These are phyloP conservation scores for Endothia cerciana DNA, from an alignment of 2,329 filamentous ascomycete genomes.

Conservation along the genomic window DNA sequence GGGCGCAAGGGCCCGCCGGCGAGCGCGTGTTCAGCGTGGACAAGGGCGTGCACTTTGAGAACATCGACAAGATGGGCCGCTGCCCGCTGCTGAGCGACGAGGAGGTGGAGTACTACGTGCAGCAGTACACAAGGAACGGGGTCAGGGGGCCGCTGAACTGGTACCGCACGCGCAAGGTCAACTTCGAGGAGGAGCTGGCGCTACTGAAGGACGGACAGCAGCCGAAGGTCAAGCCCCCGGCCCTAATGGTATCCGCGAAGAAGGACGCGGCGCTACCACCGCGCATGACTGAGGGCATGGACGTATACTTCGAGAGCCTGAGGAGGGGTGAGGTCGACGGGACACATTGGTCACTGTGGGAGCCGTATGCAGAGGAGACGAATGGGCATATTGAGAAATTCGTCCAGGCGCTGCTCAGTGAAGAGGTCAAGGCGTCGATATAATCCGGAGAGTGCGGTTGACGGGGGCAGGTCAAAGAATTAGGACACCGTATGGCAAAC, in stretches of 20 bases:
- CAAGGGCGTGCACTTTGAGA: conserved; percentile 67
- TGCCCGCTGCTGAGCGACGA: conserved; percentile 66
- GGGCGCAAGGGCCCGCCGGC: conserved; percentile 61
- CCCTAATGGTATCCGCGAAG: conserved; percentile 75
- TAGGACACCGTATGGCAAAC: not conserved
- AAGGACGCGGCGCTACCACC: conserved; percentile 75
- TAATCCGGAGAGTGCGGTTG: conserved; percentile 31
- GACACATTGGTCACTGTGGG: conserved; percentile 80
- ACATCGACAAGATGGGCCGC: conserved; percentile 59
- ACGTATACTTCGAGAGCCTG: conserved; percentile 65
- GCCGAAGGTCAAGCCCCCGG: conserved; percentile 61
- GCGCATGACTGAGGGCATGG: conserved; percentile 73
- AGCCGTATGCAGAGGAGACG: conserved; percentile 64
- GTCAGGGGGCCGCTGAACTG: conserved; percentile 83
- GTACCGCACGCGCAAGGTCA: conserved; percentile 77
- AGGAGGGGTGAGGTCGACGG: conserved; percentile 68
- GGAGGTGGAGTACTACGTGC: conserved; percentile 77
- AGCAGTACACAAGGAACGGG: conserved; percentile 72
- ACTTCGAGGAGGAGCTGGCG: conserved; percentile 74
- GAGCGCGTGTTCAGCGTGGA: conserved; percentile 61
- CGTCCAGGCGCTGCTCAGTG: conserved; percentile 57
- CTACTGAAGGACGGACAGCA: conserved; percentile 59
- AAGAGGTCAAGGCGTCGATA: conserved; percentile 42
- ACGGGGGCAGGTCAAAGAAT: not conserved
- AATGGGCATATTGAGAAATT: conserved; percentile 73